These are phyloP conservation scores for Globisporangium nunn DNA, from an alignment of 352 stramenopile genomes.

Conservation along the genomic window DNA sequence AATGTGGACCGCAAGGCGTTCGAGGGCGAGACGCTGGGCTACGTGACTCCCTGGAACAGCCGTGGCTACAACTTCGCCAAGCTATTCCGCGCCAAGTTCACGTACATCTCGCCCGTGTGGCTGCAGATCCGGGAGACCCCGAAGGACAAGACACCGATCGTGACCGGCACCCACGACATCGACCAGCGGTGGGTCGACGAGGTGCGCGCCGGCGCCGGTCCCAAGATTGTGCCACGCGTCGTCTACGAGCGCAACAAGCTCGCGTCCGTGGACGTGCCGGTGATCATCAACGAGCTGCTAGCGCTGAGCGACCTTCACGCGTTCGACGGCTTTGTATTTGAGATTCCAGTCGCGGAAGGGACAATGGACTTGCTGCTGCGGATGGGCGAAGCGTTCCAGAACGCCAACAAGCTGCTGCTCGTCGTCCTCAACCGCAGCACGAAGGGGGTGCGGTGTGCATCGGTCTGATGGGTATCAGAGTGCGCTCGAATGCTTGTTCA, in stretches of 20 bases:
- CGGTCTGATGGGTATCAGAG: not conserved
- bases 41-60: slow-evolving; percentile 79
- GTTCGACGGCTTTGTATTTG: slow-evolving; percentile 74
- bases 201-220: slow-evolving; percentile 28
- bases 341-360: slow-evolving; percentile 54
- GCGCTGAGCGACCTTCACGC: slow-evolving; percentile 25
- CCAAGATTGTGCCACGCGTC: slow-evolving; percentile 63
- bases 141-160: slow-evolving; percentile 29
- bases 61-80: slow-evolving; percentile 71
- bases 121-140: slow-evolving; percentile 62
- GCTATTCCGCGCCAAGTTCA: slow-evolving; percentile 65
- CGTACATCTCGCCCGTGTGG: slow-evolving; percentile 76
- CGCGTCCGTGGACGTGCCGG: slow-evolving; percentile 32
- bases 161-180: slow-evolving; percentile 72
- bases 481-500: not conserved
- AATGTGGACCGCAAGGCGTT: slow-evolving; percentile 22
- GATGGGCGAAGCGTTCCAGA: slow-evolving; percentile 41
- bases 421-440: slow-evolving; percentile 55
- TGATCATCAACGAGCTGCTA: slow-evolving; percentile 51
- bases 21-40: slow-evolving; percentile 51
- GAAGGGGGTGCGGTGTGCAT: slow-evolving; percentile 24
- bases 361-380: slow-evolving; percentile 58
- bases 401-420: slow-evolving; percentile 47
- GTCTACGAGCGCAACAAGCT: slow-evolving; percentile 75
- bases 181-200: slow-evolving; percentile 47